Conservation (phyloP, 1,284 basidiomycete genomes). For the Sanghuangporus sanghuang region DNA sequence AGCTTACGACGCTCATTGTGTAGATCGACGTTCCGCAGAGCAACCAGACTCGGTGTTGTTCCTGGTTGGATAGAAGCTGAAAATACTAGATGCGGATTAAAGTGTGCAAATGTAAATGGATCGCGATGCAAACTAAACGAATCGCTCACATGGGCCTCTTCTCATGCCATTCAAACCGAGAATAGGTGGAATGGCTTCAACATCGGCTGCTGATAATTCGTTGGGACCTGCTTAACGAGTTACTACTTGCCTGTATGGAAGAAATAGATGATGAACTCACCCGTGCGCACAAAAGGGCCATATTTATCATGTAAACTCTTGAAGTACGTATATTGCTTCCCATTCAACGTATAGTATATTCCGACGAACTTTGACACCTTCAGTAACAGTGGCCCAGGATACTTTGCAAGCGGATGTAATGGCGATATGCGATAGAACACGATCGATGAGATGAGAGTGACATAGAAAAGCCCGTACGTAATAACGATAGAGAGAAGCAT, state of each 20-base stretch:
- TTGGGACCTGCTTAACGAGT: slow-evolving; percentile 26
- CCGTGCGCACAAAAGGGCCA: slow-evolving; percentile 22
- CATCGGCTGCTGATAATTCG: slow-evolving; percentile 28
- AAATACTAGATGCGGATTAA: background rate
- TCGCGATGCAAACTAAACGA: no score
- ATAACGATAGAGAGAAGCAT: background rate
- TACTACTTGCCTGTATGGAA: background rate
- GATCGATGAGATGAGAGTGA: slow-evolving; percentile 1
- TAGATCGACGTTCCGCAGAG: slow-evolving; percentile 27
- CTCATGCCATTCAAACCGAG: slow-evolving; percentile 24
- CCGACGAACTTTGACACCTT: slow-evolving; percentile 18
- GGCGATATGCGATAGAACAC: slow-evolving; percentile 23
- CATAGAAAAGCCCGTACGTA: slow-evolving; percentile 2
- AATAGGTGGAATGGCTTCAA: slow-evolving; percentile 25
- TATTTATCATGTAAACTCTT: slow-evolving; percentile 18
- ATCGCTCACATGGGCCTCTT: background rate
- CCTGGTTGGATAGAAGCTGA: background rate
- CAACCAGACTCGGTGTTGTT: background rate
- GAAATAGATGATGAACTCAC: slow-evolving; percentile 6
- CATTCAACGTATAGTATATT: background rate
- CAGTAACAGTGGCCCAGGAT: slow-evolving; percentile 21
- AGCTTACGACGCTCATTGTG: slow-evolving; percentile 34
- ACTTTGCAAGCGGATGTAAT: slow-evolving; percentile 23
- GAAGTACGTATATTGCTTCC: slow-evolving; percentile 16
- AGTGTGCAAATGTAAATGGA: no score